Base-by-base conservation (phyloP, 73 alveolate species). In the Paramecium bursaria region DNA sequence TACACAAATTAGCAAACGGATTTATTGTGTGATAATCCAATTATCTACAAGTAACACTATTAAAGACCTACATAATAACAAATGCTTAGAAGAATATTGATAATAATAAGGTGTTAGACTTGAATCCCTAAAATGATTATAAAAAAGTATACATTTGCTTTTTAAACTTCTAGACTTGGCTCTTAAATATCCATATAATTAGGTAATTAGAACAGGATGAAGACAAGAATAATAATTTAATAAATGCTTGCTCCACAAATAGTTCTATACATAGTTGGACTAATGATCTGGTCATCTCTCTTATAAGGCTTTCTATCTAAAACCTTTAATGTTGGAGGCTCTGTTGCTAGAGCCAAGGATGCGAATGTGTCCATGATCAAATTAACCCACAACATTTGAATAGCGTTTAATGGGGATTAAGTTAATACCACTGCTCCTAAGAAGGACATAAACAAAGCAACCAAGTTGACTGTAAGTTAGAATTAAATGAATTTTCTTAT, bases 331-430 rank as follows among this genome's bases (percentile, higher is more conserved):
- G 76, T 55, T 22, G 99, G 99, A 35, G 99, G 98, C 57, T 95
- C 99, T 29, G 99, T 95, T 9, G 99, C 98, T 48, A 95, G 90
- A 46, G 99, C 98, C 10, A 95, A 74, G 3, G 99, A 94, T 35
- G 97, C 98, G 60, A 90, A 86, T 9, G 96, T 86, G 75, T 93
- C 98, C 96, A 93, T 93, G 51, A 93, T 93, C 46, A 93, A 87
- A 77, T 93, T 93, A 48, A 93, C 96, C 98, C 98, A 93, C 31
- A 93, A 90, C 98, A 93, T 93, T 85, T 93, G 92, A 29, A 93
- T 93, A 13, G 96, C 75, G 26, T 86, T 93, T 21, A 93, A 85
- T 2, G 98, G 98, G 10, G 94, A 52, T 33, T 91, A 93, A 19
- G 79, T 86, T 6, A 91, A 74, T 47, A 92, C 91, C 2, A 91